Evolutionary conservation across 805 yeast species (phyloP), one percentile per base, ranked within the genome.

Genomic region (Zygotorulaspora sp.): DNA sequence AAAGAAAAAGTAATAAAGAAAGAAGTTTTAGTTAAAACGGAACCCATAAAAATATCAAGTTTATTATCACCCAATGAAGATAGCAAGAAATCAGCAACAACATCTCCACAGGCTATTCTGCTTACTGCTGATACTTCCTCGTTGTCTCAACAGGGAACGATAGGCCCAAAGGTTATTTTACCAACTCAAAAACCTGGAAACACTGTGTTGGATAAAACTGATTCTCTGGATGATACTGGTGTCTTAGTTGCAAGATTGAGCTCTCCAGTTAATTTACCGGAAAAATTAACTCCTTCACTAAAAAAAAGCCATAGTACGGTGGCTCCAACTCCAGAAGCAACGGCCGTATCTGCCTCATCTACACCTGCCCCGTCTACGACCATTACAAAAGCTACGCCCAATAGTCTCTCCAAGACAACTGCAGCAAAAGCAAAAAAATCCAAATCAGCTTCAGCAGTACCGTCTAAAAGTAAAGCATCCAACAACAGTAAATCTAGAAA

Each of bases 231-330:
- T 19, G 27, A 37, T 2, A 36, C 45, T 11, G 49, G 44, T 2
- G 33, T 44, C n/a, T 27, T 50, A 19, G 41, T 52, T 6, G 57
- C 57, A 8, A 44, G 53, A 29, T 47, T 47, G 18, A 48, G 43
- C 26, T 50, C 57, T 5, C 57, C 57, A 10, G 53, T 50, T 8
- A 41, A 41, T 29, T 23, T 43, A 7, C 44, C 43, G n/a, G 47
- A 45, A 17, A 31, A 31, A 4, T 22, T 27, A 12, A 34, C 14
- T 15, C 30, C 18, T 9, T 17, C 26, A 2, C 23, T 37, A 2
- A 43, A 40, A 26, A 36, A 32, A 27, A 28, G 26, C 28, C 23
- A 30, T 24, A 42, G 46, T 19, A 39, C 24, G 16, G 27, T 26
- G 18, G 32, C 33, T 6, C 21, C 33, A 12, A 35, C 26, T 5